Evolutionary conservation across 2,329 filamentous ascomycete genomes (phyloP), one percentile per base, ranked within the genome.

Genomic region (Venturiaceae sp.): DNA sequence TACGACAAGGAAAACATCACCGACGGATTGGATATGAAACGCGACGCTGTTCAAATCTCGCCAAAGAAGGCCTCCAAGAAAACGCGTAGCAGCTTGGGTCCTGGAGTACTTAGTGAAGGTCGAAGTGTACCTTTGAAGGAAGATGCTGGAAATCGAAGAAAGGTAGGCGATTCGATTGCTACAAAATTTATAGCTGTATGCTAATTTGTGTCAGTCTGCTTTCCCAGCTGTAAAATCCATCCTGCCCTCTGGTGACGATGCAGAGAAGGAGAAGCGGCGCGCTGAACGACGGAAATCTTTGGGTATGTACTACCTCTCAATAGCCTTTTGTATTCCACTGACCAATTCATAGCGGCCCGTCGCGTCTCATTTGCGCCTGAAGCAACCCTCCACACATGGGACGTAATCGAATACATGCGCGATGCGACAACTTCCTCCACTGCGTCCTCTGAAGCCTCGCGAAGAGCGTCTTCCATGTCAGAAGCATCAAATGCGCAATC

Each of bases 331-430:
- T 26, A 54, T 63, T 69, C 34, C 9, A 69, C 62, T 16, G 5
- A 11, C 21, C 32, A 8, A 14, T 67, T 50, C 23, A 41, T 60
- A 81, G 82, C 92, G 53, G 95, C 94, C 70, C 85, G 94, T 67
- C 85, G 94, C 68, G 94, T 99, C 34, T 97, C 92, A 0, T 99
- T 99, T 72, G 94, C 94, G 4, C 94, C 94, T 1, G 94, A 99
- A 74, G 94, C 94, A 13, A 99, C 94, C 3, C 80, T 99, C 36
- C 94, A 99, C 70, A 99, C 94, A 0, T 97, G 95, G 80, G 92
- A 97, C 68, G 92, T 94, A 58, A 83, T 96, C 47, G 92, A 97
- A 67, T 88, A 92, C 62, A 81, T 85, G 69, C 90, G 92, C 67
- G 92, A 96, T 69, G 90, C 90, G 21, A 95, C 91, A 1, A 88